phyloP scores from a whole-genome alignment of 768 basidiomycete species.

The Cubamyces lactineus region DNA sequence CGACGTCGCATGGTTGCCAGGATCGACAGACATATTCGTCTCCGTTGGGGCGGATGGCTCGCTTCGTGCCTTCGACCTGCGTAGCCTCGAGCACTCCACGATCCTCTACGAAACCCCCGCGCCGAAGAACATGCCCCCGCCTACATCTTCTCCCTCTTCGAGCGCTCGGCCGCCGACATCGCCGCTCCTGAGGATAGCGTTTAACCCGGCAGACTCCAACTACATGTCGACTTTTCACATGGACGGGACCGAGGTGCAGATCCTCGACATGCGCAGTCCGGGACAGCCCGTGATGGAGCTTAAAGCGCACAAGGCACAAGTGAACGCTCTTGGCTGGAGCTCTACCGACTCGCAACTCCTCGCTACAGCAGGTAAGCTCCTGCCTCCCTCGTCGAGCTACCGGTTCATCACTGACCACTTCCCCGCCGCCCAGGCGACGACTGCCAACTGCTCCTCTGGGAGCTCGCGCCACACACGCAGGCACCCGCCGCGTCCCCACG shows the following conservation, averaged over 20 bases:
- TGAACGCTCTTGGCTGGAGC: slow-evolving; percentile 93
- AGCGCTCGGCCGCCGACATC: slow-evolving; percentile 75
- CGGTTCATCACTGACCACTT: slow-evolving; percentile 5
- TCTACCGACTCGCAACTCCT: slow-evolving; percentile 80
- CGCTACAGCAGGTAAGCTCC: slow-evolving; percentile 76
- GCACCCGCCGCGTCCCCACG: slow-evolving; percentile 65
- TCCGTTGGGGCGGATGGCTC: slow-evolving; percentile 98
- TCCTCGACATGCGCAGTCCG: slow-evolving; percentile 96
- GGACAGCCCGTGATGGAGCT: slow-evolving; percentile 95
- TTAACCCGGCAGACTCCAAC: slow-evolving; percentile 90
- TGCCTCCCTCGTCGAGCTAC: slow-evolving; percentile 15
- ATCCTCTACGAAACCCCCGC: slow-evolving; percentile 94
- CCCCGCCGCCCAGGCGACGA: slow-evolving; percentile 70
- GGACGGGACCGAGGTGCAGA: slow-evolving; percentile 87
- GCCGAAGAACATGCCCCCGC: slow-evolving; percentile 69
- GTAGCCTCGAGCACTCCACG: slow-evolving; percentile 96
- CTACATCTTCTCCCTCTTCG: slow-evolving; percentile 57
- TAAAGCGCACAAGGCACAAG: slow-evolving; percentile 75
- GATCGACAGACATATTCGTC: slow-evolving; percentile 95
- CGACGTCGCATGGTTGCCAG: slow-evolving; percentile 98
- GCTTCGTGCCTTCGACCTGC: slow-evolving; percentile 93
- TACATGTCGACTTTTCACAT: slow-evolving; percentile 98
- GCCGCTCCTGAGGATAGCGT: slow-evolving; percentile 83
- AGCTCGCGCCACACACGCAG: slow-evolving; percentile 69
- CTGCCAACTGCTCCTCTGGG: slow-evolving; percentile 93